Percentiles rank a stretch among this genome's conserved stretches.
phyloP scores from a whole-genome alignment of 495 filamentous ascomycete species.

The Sabuloglossum arenarium region DNA sequence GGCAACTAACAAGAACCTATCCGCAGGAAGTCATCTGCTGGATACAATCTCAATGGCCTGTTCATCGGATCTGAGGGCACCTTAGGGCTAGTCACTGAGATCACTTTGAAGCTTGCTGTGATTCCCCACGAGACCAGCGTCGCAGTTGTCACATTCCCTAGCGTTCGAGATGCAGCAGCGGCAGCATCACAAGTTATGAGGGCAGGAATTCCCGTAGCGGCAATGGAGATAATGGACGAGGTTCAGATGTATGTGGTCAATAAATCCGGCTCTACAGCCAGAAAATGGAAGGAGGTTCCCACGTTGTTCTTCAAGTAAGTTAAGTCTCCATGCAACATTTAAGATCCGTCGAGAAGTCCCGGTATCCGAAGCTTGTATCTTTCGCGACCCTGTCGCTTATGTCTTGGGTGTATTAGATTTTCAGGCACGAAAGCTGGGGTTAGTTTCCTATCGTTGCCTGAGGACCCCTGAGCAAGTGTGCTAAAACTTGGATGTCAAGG shows the following conservation, averaged over 20 bases:
- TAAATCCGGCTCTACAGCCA: conserved; percentile 41
- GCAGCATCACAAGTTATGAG: conserved; percentile 51
- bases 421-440: conserved; percentile 49
- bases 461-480: background rate
- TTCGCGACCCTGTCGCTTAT: background rate
- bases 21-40: conserved; percentile 48
- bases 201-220: conserved; percentile 50
- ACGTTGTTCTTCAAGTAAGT: conserved; percentile 60
- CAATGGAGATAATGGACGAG: conserved; percentile 71
- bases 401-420: conserved; percentile 21
- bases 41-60: conserved; percentile 57
- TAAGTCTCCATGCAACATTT: background rate
- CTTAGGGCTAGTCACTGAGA: conserved; percentile 55
- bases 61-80: conserved; percentile 69
- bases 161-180: conserved; percentile 48
- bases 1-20: background rate
- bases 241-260: conserved; percentile 68
- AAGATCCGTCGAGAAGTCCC: background rate
- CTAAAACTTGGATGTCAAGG: conserved; percentile 8
- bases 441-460: conserved; percentile 10
- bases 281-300: conserved; percentile 53
- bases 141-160: conserved; percentile 56
- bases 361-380: background rate
- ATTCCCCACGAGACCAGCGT: conserved; percentile 53
- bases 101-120: conserved; percentile 52